Base-by-base conservation (phyloP, 2,329 filamentous ascomycete species). In the Zopfia rhizophila region DNA sequence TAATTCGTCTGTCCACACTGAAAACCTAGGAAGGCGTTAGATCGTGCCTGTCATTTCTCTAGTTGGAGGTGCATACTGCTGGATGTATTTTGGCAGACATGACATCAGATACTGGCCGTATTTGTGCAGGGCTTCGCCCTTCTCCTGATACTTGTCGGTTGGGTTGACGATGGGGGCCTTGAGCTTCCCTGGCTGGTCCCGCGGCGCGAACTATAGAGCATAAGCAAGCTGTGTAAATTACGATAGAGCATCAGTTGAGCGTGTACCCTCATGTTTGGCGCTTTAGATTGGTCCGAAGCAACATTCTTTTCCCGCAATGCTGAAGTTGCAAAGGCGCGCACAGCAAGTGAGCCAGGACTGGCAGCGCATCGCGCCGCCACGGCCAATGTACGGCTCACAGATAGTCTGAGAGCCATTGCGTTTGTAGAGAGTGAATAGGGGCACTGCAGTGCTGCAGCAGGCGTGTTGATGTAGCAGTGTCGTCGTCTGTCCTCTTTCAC, bases 1-100 rank as follows among this genome's bases (percentile, higher is more conserved):
- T 70, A 99, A 85, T 77, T 99, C 94, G 72, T 99, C 94, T 79
- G 99, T 99, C 94, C 94, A 99, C 44, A 99, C 93, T 10, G 92
- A 96, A 79, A 97, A 97, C 45, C 75, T 78, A 51, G n/a, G 11
- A 17, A 30, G 51, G 29, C 19, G 18, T 21, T 5, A 19, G 7
- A 25, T 11, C 30, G 45, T 37, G 16, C 29, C 35, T 29, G 21
- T 24, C 16, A 29, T 24, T 13, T 35, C 16, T 13, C 8, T 3
- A 3, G 8, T 11, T 13, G 13, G 27, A 12, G 7, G 17, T 14
- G 48, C 72, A 23, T 68, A 78, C 78, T 99, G 94, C 79, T 99
- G 95, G 65, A 99, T 85, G 77, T 96, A 97, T 81, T 97, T 97
- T 65, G 94, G 95, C 68, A 99, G 77, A 75, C 90, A 96, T 60